Conservation (phyloP, 352 stramenopile species). For the Thraustochytrium striatum region DNA sequence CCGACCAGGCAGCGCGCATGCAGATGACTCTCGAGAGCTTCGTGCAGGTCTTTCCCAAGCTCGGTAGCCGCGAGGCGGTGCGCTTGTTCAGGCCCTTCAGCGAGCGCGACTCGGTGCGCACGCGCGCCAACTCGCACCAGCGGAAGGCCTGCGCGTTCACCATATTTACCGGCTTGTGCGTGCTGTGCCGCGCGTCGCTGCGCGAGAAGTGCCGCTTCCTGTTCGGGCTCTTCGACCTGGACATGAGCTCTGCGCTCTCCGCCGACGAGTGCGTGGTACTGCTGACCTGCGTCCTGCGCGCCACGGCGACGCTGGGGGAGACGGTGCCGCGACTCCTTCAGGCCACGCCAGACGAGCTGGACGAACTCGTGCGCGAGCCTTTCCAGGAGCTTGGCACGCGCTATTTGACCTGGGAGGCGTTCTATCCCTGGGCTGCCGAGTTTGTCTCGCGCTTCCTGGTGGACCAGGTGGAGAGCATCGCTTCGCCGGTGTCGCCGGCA, state of each 20-base stretch:
- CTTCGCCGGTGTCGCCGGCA: not conserved
- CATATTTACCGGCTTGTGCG: slow-evolving; percentile 39
- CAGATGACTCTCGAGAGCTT: slow-evolving; percentile 20
- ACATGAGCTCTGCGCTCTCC: not conserved
- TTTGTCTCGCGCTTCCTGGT: slow-evolving; percentile 1
- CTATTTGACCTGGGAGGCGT: slow-evolving; percentile 20
- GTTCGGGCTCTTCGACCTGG: slow-evolving; percentile 36
- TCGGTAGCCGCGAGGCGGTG: slow-evolving; percentile 7
- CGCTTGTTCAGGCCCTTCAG: slow-evolving; percentile 39
- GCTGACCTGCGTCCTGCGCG: slow-evolving; percentile 34
- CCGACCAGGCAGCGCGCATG: not conserved
- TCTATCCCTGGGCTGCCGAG: not conserved
- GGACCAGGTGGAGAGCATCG: slow-evolving; percentile 6
- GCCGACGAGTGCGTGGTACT: slow-evolving; percentile 37
- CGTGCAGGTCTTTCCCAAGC: not conserved
- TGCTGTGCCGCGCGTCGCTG: slow-evolving; percentile 10
- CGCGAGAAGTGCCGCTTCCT: slow-evolving; percentile 34
- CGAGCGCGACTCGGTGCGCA: slow-evolving; percentile 19
- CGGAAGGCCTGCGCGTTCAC: slow-evolving; percentile 15
- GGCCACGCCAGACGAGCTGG: not conserved
- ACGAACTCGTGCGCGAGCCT: slow-evolving; percentile 15
- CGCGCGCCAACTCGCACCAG: not conserved
- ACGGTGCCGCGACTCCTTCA: slow-evolving; percentile 24
- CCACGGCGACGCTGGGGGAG: slow-evolving; percentile 35
- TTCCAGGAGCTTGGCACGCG: not conserved